Evolutionary conservation across 176 grass and related monocot genomes (phyloP), one percentile per base, ranked within the genome.

Genomic region (Tuctoria greenei): DNA sequence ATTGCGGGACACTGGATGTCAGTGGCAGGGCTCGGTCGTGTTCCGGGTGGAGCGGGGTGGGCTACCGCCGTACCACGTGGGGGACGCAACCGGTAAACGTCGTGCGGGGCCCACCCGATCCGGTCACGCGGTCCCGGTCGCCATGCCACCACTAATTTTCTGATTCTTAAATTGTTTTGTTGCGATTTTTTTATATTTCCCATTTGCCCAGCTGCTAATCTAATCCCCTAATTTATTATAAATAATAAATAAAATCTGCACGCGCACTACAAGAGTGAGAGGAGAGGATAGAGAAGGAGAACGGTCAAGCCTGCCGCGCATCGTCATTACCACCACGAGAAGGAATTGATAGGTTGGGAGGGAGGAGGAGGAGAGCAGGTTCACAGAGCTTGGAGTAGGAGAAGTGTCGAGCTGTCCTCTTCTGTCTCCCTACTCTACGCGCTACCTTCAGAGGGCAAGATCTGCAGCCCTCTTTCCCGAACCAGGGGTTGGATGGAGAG

Each of bases 401-500:
- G 37, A 12, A 35, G 18, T 5, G 69, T 16, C 25, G 20, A 40
- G 8, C 79, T 77, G 13, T 26, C 69, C 5, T 5, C 69, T 8
- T 5, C 27, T 0, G 49, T 51, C 49, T 20, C 49, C 8, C 8
- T 31, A 49, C 59, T 64, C 73, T 44, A 64, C 73, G 27, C 74
- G 24, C 71, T 38, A 51, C 50, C 64, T 81, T 26, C 18, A 42
- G 25, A 46, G 55, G 63, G 88, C 61, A 66, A 82, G 74, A 43
- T 74, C 77, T 9, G 58, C 58, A 8, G 61, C 44, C 27, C 14
- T 15, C 71, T 80, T 85, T 71, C 66, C 6, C 1, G 55, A 63
- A 75, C 50, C 26, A n/a, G n/a, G 38, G 11, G n/a, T 46, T 58
- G 69, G 43, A 96, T 96, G 89, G 93, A 96, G 93, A 85, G 86